Percentiles rank a stretch among this genome's conserved stretches.
Conservation (phyloP, 106 monocot species). For the Vanilla planifolia region DNA sequence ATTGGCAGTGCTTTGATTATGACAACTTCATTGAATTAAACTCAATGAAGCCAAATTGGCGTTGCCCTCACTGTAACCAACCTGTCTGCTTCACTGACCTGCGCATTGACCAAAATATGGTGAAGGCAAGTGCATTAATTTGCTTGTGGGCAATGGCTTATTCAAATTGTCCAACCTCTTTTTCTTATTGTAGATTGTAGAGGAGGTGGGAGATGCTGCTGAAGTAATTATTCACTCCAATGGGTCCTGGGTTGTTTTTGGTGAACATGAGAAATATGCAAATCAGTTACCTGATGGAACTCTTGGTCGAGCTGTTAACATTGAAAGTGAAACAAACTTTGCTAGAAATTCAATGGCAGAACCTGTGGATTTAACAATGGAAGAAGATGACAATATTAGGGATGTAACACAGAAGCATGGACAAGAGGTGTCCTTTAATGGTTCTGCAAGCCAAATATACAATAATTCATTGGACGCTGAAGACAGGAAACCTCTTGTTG, state of each 20-base stretch:
- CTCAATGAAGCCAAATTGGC: conserved; percentile 79
- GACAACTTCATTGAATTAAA: conserved; percentile 93
- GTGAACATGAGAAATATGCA: conserved; percentile 17
- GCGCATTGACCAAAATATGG: conserved; percentile 77
- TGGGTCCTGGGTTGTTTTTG: conserved; percentile 45
- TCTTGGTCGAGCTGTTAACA: conserved; percentile 10
- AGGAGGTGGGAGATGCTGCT: conserved; percentile 31
- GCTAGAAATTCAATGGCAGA: conserved; percentile 7
- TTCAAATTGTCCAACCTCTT: not conserved
- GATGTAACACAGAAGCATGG: not conserved
- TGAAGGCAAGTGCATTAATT: conserved; percentile 42
- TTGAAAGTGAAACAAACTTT: conserved; percentile 11
- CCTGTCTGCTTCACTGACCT: conserved; percentile 61
- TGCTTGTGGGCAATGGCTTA: no score
- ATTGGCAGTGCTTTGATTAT: conserved; percentile 89
- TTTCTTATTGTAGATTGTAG: conserved; percentile 35
- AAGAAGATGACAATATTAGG: conserved; percentile 21
- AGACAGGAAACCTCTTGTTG: conserved; percentile 48
- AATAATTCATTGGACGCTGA: conserved; percentile 19
- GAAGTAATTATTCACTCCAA: conserved; percentile 46
- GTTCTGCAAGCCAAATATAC: not conserved
- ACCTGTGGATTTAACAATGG: conserved; percentile 51
- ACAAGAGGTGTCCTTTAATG: not conserved
- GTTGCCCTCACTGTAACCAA: conserved; percentile 87
- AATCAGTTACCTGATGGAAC: conserved; percentile 5